A percentile compares a stretch with the other conserved stretches of the same genome.
phyloP scores from a whole-genome alignment of 768 basidiomycete species.

The Ephemerocybe angulata region DNA sequence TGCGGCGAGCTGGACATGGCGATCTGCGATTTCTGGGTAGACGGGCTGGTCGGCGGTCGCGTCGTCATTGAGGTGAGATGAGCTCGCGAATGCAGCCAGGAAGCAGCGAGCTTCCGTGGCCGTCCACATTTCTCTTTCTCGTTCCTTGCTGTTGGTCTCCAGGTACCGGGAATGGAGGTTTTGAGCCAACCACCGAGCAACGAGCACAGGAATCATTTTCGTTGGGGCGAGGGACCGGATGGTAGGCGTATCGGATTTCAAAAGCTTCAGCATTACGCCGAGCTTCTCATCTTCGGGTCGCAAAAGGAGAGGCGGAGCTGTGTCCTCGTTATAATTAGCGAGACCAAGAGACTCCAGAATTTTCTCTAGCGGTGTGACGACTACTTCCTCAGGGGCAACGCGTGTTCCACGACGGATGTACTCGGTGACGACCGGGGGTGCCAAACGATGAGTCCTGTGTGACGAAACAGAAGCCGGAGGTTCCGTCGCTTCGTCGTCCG shows the following conservation, averaged over 20 bases:
- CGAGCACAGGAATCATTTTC: conserved; percentile 48
- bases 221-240: conserved; percentile 47
- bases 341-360: conserved; percentile 43
- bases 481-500: conserved; percentile 33
- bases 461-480: conserved; percentile 31
- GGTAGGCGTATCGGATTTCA: conserved; percentile 49
- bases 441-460: conserved; percentile 21
- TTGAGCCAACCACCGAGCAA: conserved; percentile 59
- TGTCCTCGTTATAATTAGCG: conserved; percentile 27
- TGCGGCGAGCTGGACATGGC: conserved; percentile 65
- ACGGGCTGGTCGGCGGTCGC: conserved; percentile 10
- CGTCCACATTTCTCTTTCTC: conserved; percentile 69
- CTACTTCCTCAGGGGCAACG: conserved; percentile 55
- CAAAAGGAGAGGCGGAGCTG: conserved; percentile 44
- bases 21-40: conserved; percentile 44
- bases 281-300: conserved; percentile 49
- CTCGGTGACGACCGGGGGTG: conserved; percentile 40
- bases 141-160: conserved; percentile 51
- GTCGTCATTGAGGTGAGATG: background rate
- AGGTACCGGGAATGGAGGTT: conserved; percentile 48
- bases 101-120: conserved; percentile 56
- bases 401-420: conserved; percentile 69
- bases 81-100: conserved; percentile 45
- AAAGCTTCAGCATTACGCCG: conserved; percentile 49
- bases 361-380: conserved; percentile 44